phyloP scores from a whole-genome alignment of 2,329 filamentous ascomycete species.

The Penicillium griseofulvum region DNA sequence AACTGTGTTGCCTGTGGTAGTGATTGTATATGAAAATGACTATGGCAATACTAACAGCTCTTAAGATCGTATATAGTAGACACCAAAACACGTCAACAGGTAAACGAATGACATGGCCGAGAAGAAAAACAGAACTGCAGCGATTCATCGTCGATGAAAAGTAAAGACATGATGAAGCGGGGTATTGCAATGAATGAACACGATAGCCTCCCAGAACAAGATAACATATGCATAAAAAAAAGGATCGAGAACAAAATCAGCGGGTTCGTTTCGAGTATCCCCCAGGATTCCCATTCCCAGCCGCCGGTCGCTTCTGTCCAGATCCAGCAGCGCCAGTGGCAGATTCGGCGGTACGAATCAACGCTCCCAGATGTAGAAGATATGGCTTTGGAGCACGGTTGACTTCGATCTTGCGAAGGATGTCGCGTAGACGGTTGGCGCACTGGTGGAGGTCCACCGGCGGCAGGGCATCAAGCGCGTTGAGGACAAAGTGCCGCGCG shows the following conservation, averaged over 20 bases:
- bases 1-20: not conserved
- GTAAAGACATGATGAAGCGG: slow-evolving; percentile 18
- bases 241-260: slow-evolving; percentile 15
- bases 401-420: slow-evolving; percentile 45
- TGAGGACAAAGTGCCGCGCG: slow-evolving; percentile 37
- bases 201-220: slow-evolving; percentile 18
- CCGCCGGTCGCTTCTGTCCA: slow-evolving; percentile 36
- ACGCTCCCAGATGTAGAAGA: slow-evolving; percentile 31
- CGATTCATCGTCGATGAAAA: slow-evolving; percentile 9
- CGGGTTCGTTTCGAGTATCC: slow-evolving; percentile 34
- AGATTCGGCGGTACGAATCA: slow-evolving; percentile 33
- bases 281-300: slow-evolving; percentile 27
- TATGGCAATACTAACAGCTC: not conserved
- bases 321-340: slow-evolving; percentile 10
- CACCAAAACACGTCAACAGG: not conserved
- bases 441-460: slow-evolving; percentile 31
- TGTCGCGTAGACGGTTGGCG: slow-evolving; percentile 27
- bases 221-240: slow-evolving; percentile 11
- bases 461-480: slow-evolving; percentile 38
- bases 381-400: slow-evolving; percentile 40
- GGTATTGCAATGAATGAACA: slow-evolving; percentile 27
- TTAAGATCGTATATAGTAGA: not conserved
- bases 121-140: slow-evolving; percentile 4
- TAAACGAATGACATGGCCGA: not conserved
- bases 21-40: not conserved